Evolutionary conservation across 768 basidiomycete genomes (phyloP).

Genomic region (Dioszegia aurantiaca): DNA sequence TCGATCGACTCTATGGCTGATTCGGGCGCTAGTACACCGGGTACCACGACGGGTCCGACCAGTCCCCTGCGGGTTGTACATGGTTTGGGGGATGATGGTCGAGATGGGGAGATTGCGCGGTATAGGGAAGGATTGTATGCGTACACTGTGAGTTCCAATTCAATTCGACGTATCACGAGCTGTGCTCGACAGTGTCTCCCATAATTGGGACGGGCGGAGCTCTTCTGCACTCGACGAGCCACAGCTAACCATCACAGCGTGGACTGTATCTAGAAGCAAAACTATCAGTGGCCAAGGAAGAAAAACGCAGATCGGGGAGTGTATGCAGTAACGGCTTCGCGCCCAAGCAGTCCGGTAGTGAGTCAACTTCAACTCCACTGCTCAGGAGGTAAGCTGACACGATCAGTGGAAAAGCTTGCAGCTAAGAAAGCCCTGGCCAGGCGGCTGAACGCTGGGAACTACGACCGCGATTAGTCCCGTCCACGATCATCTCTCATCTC

Average conservation of each 20-base stretch:
- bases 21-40: slow-evolving; percentile 1
- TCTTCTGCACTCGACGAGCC: no score
- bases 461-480: neutral
- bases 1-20: neutral
- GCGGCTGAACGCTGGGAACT: slow-evolving; percentile 14
- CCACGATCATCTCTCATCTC: neutral
- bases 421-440: slow-evolving; percentile 25
- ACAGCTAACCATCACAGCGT: slow-evolving; percentile 15
- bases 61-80: neutral
- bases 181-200: no score
- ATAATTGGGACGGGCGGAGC: no score
- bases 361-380: slow-evolving; percentile 6
- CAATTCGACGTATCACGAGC: no score
- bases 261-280: slow-evolving; percentile 25
- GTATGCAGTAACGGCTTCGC: slow-evolving; percentile 6
- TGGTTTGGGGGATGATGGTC: slow-evolving; percentile 4
- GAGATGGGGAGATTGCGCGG: slow-evolving; percentile 5
- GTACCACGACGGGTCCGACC: slow-evolving; percentile 2
- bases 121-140: slow-evolving; percentile 21
- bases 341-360: slow-evolving; percentile 22
- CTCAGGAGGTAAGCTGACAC: slow-evolving; percentile 6
- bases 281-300: slow-evolving; percentile 6
- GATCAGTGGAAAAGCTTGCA: slow-evolving; percentile 19
- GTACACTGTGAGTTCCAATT: slow-evolving; percentile 18
- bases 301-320: slow-evolving; percentile 10